Conservation (phyloP, 2,329 filamentous ascomycete genomes). For the Talaromyces piceae region DNA sequence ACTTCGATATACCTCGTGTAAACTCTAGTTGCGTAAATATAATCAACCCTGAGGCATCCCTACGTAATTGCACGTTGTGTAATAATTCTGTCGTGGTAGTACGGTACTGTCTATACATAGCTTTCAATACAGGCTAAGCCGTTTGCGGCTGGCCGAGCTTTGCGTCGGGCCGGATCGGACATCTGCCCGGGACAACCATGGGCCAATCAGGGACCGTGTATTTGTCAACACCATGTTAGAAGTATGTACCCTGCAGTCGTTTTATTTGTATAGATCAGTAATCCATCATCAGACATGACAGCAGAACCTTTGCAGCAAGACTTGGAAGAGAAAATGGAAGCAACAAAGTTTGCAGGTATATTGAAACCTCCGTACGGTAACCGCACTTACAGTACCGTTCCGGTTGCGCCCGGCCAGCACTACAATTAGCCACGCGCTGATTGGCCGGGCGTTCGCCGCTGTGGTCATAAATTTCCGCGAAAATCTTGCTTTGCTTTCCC, state of each 20-base stretch:
- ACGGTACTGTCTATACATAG: no score
- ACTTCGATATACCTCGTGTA: background rate
- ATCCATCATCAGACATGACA: no score
- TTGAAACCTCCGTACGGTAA: background rate
- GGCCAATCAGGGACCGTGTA: background rate
- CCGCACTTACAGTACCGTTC: slow-evolving; percentile 7
- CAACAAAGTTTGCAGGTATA: no score
- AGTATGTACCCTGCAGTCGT: no score
- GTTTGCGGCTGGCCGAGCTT: background rate
- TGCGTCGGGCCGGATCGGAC: background rate
- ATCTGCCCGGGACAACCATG: background rate
- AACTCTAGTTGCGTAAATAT: no score
- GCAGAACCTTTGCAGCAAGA: no score
- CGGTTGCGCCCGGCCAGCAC: slow-evolving; percentile 25
- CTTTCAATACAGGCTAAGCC: background rate
- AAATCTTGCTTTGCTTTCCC: slow-evolving; percentile 19
- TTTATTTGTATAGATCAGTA: background rate
- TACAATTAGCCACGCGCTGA: slow-evolving; percentile 29
- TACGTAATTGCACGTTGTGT: no score
- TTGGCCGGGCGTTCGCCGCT: slow-evolving; percentile 25
- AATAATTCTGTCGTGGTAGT: no score
- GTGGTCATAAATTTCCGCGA: slow-evolving; percentile 23
- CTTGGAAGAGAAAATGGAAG: no score
- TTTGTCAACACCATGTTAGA: no score
- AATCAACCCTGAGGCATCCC: no score